Evolutionary conservation across 176 grass and related monocot species (phyloP), one percentile per base, ranked within the genome.

Genomic region (Leersia perrieri): DNA sequence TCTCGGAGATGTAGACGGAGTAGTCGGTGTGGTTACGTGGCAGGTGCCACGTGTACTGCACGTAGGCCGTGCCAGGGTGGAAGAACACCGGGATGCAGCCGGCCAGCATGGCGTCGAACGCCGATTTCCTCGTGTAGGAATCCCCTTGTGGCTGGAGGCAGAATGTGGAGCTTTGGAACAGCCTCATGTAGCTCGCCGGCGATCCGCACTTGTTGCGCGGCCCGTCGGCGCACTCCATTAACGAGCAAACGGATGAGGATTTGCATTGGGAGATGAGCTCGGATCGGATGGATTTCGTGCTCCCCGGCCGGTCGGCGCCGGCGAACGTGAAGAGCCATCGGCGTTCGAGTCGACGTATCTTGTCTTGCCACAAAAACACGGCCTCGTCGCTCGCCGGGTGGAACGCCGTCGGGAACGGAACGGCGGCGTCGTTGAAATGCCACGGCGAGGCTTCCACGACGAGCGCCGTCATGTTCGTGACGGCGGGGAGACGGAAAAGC

Each of bases 1-100:
- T 74, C 65, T 92, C 88, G 5, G 87, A 39, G 42, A 96, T 92
- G 74, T 88, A 96, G 33, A 92, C 79, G 32, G 93, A 96, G 77
- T 96, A 96, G 0, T 83, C 69, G n/a, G 88, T 10, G 73, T 92
- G 76, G 72, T 84, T 82, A 25, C 15, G 76, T 9, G 90, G 93
- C 9, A 96, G 69, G 74, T 90, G 86, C 93, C 93, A 96, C 8
- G 68, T 72, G 85, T 96, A 93, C 73, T 97, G 94, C 49, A 90
- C 85, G 69, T 91, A 97, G 80, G 91, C 94, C 66, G 94, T 89
- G 31, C 77, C 70, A 1, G 88, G 91, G 77, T 85, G 84, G 82
- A 97, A 93, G 70, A 97, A 93, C 29, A 97, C 91, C 25, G 91
- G 94, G 40, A 97, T 88, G 80, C 94, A 97, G 2, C 94, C 91